These are phyloP conservation scores for Mucor sp. DNA, from an alignment of 371 early-diverging fungal species.

Conservation along the genomic window DNA sequence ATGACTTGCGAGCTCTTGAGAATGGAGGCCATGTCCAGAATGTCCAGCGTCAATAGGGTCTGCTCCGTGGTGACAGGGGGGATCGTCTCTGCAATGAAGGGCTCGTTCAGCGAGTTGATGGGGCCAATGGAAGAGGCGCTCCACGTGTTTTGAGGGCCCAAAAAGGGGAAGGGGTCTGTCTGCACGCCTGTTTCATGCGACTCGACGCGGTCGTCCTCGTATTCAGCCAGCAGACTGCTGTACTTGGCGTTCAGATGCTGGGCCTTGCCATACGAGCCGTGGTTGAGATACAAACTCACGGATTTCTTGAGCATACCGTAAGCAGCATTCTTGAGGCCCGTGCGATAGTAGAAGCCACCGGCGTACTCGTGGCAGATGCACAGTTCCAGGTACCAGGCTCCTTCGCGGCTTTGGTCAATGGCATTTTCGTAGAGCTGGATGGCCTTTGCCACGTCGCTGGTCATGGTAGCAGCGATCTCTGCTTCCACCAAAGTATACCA, in stretches of 20 bases:
- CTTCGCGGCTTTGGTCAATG: slow-evolving; percentile 36
- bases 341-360: slow-evolving; percentile 39
- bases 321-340: slow-evolving; percentile 38
- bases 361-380: slow-evolving; percentile 43
- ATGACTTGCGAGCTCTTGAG: slow-evolving; percentile 53
- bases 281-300: slow-evolving; percentile 27
- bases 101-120: slow-evolving; percentile 30
- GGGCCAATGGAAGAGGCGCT: slow-evolving; percentile 34
- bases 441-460: slow-evolving; percentile 20
- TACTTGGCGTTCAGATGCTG: slow-evolving; percentile 33
- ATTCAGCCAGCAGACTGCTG: slow-evolving; percentile 21
- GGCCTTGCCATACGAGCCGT: slow-evolving; percentile 48
- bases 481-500: slow-evolving; percentile 46
- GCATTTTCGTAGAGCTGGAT: slow-evolving; percentile 40
- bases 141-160: slow-evolving; percentile 39
- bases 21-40: slow-evolving; percentile 49
- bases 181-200: slow-evolving; percentile 38
- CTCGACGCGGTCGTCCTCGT: slow-evolving; percentile 34
- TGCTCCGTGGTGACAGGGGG: slow-evolving; percentile 47
- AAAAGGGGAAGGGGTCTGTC: slow-evolving; percentile 46
- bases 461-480: slow-evolving; percentile 22
- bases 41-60: slow-evolving; percentile 45
- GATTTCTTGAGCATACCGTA: slow-evolving; percentile 41
- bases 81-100: slow-evolving; percentile 32
- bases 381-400: slow-evolving; percentile 34